phyloP scores from a whole-genome alignment of 169 alveolate species.

The Cyclospora cayetanensis region DNA sequence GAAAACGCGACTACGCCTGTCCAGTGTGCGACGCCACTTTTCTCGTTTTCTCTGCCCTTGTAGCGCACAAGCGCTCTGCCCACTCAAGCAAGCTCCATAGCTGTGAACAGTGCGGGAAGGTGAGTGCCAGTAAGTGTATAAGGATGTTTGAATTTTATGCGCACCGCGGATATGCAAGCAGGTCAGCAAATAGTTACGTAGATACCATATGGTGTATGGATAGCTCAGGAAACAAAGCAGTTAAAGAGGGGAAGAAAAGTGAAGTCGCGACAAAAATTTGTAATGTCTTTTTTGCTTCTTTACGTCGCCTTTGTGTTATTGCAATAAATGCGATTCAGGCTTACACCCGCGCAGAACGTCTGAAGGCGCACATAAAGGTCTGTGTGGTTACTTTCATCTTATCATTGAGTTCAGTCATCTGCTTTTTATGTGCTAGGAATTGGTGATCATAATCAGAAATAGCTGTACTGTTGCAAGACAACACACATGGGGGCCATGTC shows the following conservation, averaged over 20 bases:
- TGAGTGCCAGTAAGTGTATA: background rate
- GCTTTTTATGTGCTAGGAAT: too few relatives aligned
- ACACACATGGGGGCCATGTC: too few relatives aligned
- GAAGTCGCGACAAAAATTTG: too few relatives aligned
- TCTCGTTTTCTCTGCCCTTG: slow-evolving; percentile 45
- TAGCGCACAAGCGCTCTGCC: slow-evolving; percentile 37
- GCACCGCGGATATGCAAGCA: background rate
- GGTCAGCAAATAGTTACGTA: background rate
- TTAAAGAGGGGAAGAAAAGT: background rate
- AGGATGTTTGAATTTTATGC: background rate
- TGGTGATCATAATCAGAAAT: too few relatives aligned
- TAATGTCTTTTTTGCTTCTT: too few relatives aligned
- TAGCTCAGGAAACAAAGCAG: background rate
- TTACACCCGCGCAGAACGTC: background rate
- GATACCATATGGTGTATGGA: background rate
- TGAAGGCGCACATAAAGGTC: background rate
- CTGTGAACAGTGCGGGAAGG: slow-evolving; percentile 36
- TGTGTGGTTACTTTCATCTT: background rate
- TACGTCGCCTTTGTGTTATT: too few relatives aligned
- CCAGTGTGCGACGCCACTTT: background rate
- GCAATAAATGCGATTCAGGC: background rate
- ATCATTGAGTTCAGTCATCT: background rate
- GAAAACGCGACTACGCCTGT: slow-evolving; percentile 21
- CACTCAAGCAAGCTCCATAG: slow-evolving; percentile 31
- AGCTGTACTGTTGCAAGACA: too few relatives aligned